Base-by-base conservation (phyloP, 2,329 filamentous ascomycete genomes). In the Aspergillus niger region DNA sequence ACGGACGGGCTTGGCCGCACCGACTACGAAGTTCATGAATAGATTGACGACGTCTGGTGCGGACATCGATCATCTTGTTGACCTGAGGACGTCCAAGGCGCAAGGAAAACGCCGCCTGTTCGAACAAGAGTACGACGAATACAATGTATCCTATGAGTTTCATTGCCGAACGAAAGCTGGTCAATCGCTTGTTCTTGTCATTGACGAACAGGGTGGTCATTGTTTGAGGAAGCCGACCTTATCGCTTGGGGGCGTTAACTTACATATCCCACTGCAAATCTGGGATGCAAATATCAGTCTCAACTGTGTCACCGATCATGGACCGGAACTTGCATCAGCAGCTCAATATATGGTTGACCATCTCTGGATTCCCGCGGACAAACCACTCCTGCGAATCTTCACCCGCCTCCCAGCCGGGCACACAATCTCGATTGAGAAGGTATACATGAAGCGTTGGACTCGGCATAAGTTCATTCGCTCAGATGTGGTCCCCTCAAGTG, bases 231-330 rank as follows among this genome's bases (percentile, higher is more conserved):
- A 73, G 24, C 66, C 70, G 6, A 62, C 65, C 8, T 53, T 61
- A 15, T 61, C 61, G 2, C 66, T 79, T 3, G 77, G 76, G 3
- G 67, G 67, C 3, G 72, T 78, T 8, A 75, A 75, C 60, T 51
- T 80, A 3, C 78, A 79, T 54, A 77, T 74, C 51, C 78, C 78
- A 3, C 63, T 62, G 1, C 67, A 71, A 8, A 71, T 70, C 15
- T 80, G 78, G 78, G 79, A 80, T 69, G 72, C 76, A 28, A 71
- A 70, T 15, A 66, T 72, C 1, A 63, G 69, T 17, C 48, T 80
- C 15, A 69, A 61, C 41, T 74, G 77, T 1, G 57, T 58, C 13
- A 61, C 67, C 28, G 63, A 70, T 22, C 71, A 72, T 63, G 65
- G 72, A 8, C 57, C 60, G 0, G 68, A 74, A 17, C 60, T 74